Conservation (phyloP, 2,329 filamentous ascomycete genomes). For the Fusarium veterinarium region DNA sequence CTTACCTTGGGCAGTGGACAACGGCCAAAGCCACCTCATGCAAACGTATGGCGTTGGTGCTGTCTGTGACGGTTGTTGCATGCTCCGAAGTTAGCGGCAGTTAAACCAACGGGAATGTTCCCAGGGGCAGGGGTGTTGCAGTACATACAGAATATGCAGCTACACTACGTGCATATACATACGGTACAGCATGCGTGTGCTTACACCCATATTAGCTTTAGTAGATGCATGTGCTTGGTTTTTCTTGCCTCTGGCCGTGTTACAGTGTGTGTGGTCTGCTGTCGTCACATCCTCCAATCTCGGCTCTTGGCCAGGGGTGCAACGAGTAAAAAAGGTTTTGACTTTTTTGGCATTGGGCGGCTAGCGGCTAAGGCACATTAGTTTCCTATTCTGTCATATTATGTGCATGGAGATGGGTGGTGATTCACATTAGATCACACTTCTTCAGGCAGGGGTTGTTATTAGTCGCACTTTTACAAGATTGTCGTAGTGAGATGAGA, state of each 20-base stretch:
- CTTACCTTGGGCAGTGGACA: conserved; percentile 1
- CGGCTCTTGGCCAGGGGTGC: conserved; percentile 23
- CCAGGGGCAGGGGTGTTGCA: conserved; percentile 5
- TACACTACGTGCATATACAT: conserved; percentile 3
- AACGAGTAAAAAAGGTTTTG: conserved; percentile 8
- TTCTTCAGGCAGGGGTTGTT: conserved; percentile 19
- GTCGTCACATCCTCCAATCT: conserved; percentile 39
- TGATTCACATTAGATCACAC: conserved; percentile 28
- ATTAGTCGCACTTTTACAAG: background rate
- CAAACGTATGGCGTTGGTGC: conserved; percentile 25
- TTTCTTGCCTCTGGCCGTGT: conserved; percentile 9
- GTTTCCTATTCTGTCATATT: conserved; percentile 27
- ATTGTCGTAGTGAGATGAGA: background rate
- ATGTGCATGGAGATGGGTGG: conserved; percentile 20
- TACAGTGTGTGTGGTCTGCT: conserved; percentile 18
- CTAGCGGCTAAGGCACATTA: conserved; percentile 29
- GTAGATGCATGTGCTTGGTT: conserved; percentile 18
- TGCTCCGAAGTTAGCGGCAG: conserved; percentile 31
- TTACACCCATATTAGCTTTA: background rate
- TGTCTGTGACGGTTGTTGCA: conserved; percentile 37
- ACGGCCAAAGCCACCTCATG: conserved; percentile 19
- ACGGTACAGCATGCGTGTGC: conserved; percentile 8
- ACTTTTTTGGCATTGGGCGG: background rate
- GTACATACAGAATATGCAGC: background rate
- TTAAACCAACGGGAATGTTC: conserved; percentile 15